phyloP scores from a whole-genome alignment of 371 early-diverging fungal species.

The Zopfochytrium polystomum region DNA sequence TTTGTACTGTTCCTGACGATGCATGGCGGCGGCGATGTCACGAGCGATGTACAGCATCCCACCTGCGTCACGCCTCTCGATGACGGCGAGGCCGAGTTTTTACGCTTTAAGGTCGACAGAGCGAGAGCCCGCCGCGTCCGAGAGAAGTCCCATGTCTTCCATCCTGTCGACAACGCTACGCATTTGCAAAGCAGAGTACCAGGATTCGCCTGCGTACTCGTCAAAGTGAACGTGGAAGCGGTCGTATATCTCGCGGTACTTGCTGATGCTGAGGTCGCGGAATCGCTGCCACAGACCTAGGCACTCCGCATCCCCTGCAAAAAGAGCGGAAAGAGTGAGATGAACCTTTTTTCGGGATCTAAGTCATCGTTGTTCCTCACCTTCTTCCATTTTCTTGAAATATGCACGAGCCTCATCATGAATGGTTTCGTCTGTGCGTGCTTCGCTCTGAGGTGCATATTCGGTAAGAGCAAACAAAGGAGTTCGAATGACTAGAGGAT shows the following conservation, averaged over 20 bases:
- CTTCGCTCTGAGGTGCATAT: conserved; percentile 25
- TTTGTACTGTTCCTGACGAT: conserved; percentile 97
- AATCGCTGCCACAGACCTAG: conserved; percentile 89
- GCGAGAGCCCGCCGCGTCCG: conserved; percentile 81
- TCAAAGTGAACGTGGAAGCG: no score
- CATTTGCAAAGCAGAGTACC: conserved; percentile 77
- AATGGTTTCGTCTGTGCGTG: conserved; percentile 68
- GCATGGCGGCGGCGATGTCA: no score
- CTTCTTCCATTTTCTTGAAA: conserved; percentile 97
- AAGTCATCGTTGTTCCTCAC: conserved; percentile 31
- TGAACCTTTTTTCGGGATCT: background rate
- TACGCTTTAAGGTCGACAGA: conserved; percentile 79
- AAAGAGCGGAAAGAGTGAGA: no score
- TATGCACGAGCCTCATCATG: no score
- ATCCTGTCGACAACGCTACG: conserved; percentile 72
- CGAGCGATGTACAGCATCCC: conserved; percentile 97
- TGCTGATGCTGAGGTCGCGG: conserved; percentile 88
- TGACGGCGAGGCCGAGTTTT: conserved; percentile 82
- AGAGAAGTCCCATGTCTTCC: conserved; percentile 58
- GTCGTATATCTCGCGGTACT: no score
- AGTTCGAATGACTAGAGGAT: background rate
- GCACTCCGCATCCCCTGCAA: conserved; percentile 69
- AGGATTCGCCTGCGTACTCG: conserved; percentile 99
- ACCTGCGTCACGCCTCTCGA: conserved; percentile 91
- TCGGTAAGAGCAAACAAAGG: conserved; percentile 8